Conservation (phyloP, 345 rosid genomes). For the Turritis glabra region DNA sequence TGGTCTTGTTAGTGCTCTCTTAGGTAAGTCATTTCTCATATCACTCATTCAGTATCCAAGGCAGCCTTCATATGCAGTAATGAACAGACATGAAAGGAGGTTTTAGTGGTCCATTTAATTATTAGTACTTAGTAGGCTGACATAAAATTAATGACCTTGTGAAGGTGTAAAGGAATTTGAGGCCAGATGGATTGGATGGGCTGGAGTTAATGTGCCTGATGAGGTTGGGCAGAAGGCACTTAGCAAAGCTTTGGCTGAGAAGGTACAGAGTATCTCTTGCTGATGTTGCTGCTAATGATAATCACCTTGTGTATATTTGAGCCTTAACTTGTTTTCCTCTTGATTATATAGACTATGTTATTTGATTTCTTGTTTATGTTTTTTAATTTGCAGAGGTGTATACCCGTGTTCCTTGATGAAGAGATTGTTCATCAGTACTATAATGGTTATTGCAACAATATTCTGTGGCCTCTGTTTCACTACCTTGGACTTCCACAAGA, state of each 20-base stretch:
- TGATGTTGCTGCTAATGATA: slow-evolving; percentile 14
- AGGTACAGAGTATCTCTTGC: slow-evolving; percentile 46
- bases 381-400: slow-evolving; percentile 71
- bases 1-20: slow-evolving; percentile 92
- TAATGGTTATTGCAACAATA: slow-evolving; percentile 98
- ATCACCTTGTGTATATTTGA: background rate
- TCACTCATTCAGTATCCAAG: background rate
- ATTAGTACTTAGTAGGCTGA: slow-evolving; percentile 21
- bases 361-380: background rate
- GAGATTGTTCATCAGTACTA: slow-evolving; percentile 99
- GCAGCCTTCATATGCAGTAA: background rate
- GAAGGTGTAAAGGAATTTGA: slow-evolving; percentile 97
- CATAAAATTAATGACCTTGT: slow-evolving; percentile 29
- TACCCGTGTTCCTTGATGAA: slow-evolving; percentile 98
- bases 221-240: slow-evolving; percentile 92
- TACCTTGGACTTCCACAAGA: slow-evolving; percentile 99
- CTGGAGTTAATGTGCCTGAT: slow-evolving; percentile 99
- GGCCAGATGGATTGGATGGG: slow-evolving; percentile 99
- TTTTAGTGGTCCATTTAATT: background rate
- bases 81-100: background rate
- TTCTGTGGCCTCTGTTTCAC: slow-evolving; percentile 97
- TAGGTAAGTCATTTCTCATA: slow-evolving; percentile 52
- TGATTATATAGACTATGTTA: background rate
- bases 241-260: slow-evolving; percentile 94
- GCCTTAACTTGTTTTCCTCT: background rate